phyloP scores from a whole-genome alignment of 2,329 filamentous ascomycete genomes.

The Mollisiaceae sp. region DNA sequence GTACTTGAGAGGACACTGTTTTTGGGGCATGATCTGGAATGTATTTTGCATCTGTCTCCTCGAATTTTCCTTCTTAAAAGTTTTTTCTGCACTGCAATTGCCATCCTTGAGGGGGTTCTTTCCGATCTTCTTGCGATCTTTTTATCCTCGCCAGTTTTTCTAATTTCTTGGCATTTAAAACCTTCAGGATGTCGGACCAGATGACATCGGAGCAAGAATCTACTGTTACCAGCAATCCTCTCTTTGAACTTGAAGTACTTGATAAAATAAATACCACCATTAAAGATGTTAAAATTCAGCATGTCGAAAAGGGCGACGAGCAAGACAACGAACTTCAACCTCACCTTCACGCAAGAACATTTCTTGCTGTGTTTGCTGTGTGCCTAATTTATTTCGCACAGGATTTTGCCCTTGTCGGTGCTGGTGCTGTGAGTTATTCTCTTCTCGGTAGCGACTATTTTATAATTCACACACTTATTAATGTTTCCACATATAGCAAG shows the following conservation, averaged over 20 bases:
- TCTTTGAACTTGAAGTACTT: neutral
- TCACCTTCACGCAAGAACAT: constrained; percentile 43
- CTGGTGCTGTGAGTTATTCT: constrained; percentile 24
- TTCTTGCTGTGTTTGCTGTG: constrained; percentile 44
- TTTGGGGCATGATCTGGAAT: too few species aligned
- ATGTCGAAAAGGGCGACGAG: neutral
- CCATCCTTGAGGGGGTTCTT: neutral
- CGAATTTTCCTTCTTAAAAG: too few species aligned
- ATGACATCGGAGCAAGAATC: neutral
- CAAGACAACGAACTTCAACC: constrained; percentile 23
- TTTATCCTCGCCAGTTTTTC: neutral
- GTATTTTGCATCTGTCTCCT: too few species aligned
- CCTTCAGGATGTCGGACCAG: neutral
- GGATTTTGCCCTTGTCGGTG: constrained; percentile 44
- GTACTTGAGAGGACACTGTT: too few species aligned
- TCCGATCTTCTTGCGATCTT: neutral
- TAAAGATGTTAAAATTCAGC: neutral
- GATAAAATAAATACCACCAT: neutral
- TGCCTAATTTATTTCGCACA: constrained; percentile 47
- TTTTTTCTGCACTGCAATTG: neutral
- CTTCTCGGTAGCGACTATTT: neutral
- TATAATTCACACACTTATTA: neutral
- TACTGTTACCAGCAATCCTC: neutral
- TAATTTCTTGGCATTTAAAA: neutral
- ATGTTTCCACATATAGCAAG: constrained; percentile 2